A percentile compares a stretch with the other conserved stretches of the same genome.
These are phyloP conservation scores for Fusarium redolens DNA, from an alignment of 2,329 filamentous ascomycete genomes.

Conservation along the genomic window DNA sequence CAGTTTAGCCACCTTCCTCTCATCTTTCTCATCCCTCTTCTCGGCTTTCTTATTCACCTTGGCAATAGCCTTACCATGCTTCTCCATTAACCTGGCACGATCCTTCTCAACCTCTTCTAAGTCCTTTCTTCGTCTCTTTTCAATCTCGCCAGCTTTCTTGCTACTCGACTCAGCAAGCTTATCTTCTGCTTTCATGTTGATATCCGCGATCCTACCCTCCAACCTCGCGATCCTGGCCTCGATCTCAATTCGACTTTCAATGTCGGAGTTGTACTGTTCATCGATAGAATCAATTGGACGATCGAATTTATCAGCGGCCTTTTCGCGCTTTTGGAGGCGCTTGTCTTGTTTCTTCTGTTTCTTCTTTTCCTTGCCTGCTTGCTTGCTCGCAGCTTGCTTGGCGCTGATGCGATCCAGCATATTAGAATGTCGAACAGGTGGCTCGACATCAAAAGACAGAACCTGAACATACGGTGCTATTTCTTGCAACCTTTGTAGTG, in stretches of 20 bases:
- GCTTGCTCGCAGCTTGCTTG: conserved; percentile 11
- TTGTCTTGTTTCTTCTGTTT: conserved; percentile 8
- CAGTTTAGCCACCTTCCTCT: conserved; percentile 20
- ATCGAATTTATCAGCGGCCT: background rate
- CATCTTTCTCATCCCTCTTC: conserved; percentile 1
- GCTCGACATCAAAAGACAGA: conserved; percentile 13
- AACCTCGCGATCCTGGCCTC: conserved; percentile 2
- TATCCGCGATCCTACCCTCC: background rate
- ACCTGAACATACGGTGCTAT: background rate
- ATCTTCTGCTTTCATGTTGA: background rate
- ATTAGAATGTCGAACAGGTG: background rate
- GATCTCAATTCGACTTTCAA: background rate
- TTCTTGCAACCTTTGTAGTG: background rate
- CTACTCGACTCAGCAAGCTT: background rate
- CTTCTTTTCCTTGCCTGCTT: background rate
- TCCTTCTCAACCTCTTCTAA: conserved; percentile 6
- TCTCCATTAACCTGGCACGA: background rate
- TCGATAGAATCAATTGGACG: conserved; percentile 4
- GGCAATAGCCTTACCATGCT: background rate
- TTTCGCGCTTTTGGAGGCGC: background rate
- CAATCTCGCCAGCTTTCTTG: background rate
- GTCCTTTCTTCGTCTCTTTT: conserved; percentile 1
- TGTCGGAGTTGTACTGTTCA: conserved; percentile 3
- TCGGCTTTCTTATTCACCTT: conserved; percentile 1
- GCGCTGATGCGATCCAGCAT: conserved; percentile 20